Percentiles rank a stretch among this genome's conserved stretches.
Conservation (phyloP, 768 basidiomycete genomes). For the Rhodosporidiobolus odoratus region DNA sequence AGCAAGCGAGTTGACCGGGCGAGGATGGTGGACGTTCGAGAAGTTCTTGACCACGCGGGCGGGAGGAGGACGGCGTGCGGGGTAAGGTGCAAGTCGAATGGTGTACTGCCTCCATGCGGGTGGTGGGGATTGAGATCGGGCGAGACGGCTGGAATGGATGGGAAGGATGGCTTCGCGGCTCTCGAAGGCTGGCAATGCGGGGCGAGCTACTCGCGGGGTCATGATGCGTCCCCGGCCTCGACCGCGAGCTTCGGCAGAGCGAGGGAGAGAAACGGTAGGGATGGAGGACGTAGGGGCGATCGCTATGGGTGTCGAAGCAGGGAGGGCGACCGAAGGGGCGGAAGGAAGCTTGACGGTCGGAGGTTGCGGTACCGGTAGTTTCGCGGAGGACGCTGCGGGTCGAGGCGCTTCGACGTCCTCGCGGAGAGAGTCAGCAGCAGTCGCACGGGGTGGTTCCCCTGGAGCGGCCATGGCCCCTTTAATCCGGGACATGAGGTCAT, state of each 20-base stretch:
- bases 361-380: not conserved
- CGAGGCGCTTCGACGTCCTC: not conserved
- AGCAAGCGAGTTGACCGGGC: slow-evolving; percentile 41
- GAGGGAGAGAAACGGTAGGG: not conserved
- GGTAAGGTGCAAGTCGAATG: slow-evolving; percentile 42
- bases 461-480: slow-evolving; percentile 45
- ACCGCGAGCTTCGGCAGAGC: not conserved
- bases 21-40: slow-evolving; percentile 21
- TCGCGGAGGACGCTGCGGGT: too few species aligned
- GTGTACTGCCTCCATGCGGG: slow-evolving; percentile 47
- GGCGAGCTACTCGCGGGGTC: not conserved
- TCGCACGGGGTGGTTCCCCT: not conserved
- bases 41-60: slow-evolving; percentile 21
- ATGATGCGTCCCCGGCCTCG: slow-evolving; percentile 21
- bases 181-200: slow-evolving; percentile 23
- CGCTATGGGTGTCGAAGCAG: not conserved
- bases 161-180: slow-evolving; percentile 31
- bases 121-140: slow-evolving; percentile 44
- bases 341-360: slow-evolving; percentile 25
- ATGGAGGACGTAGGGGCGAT: not conserved
- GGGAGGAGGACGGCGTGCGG: slow-evolving; percentile 21
- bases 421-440: not conserved
- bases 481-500: slow-evolving; percentile 45
- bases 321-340: not conserved
- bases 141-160: slow-evolving; percentile 42